phyloP scores from a whole-genome alignment of 2,329 filamentous ascomycete species.

The Phialophora verrucosa region DNA sequence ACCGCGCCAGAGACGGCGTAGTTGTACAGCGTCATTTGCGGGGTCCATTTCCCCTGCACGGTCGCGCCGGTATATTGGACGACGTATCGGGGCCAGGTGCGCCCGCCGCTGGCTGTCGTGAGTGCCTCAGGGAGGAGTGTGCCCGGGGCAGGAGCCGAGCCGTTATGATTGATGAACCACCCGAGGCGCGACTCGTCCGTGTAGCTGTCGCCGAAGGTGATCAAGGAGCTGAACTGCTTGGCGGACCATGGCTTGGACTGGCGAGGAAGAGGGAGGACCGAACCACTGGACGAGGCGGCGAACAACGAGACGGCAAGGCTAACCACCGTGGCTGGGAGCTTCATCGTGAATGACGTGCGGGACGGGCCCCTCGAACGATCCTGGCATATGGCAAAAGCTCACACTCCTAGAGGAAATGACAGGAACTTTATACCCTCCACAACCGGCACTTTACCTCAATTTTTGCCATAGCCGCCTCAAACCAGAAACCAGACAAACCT shows the following conservation, averaged over 20 bases:
- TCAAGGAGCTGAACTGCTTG: conserved; percentile 63
- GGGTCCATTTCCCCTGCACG: conserved; percentile 49
- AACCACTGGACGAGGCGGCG: neutral
- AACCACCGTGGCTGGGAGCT: neutral
- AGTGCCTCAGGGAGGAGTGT: conserved; percentile 56
- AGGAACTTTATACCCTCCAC: neutral
- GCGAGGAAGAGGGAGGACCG: conserved; percentile 19
- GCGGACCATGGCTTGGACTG: conserved; percentile 41
- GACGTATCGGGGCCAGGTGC: conserved; percentile 72
- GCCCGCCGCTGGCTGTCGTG: conserved; percentile 67
- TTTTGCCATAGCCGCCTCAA: neutral
- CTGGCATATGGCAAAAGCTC: neutral
- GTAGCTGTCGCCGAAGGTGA: conserved; percentile 77
- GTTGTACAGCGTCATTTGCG: conserved; percentile 56
- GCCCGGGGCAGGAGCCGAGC: conserved; percentile 67
- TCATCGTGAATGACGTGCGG: conserved; percentile 1
- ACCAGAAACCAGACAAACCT: neutral
- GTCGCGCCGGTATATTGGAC: conserved; percentile 63
- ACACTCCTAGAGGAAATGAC: neutral
- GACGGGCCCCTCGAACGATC: neutral
- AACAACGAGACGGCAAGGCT: conserved; percentile 5
- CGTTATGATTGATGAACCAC: conserved; percentile 67
- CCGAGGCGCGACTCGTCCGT: conserved; percentile 72
- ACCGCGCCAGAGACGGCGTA: conserved; percentile 76
- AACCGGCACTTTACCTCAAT: neutral